Percentiles rank a stretch among this genome's conserved stretches.
phyloP scores from a whole-genome alignment of 176 grass and related monocot species.

The Oryza meyeriana region DNA sequence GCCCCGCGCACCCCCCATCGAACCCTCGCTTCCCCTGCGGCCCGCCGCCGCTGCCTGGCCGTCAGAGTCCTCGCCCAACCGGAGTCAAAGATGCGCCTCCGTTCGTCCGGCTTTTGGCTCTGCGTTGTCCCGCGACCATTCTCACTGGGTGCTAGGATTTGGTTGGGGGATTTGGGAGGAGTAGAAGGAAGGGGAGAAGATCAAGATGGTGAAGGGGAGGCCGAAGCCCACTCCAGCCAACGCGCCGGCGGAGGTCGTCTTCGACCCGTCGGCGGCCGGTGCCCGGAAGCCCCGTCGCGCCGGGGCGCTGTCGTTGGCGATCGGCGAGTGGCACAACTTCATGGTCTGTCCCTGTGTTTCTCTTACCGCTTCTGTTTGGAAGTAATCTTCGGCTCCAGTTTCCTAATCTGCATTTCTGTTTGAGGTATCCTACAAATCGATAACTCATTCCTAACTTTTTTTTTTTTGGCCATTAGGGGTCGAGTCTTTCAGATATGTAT shows the following conservation, averaged over 20 bases:
- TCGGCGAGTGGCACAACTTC: constrained; percentile 37
- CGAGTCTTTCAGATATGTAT: constrained; percentile 81
- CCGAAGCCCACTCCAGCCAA: constrained; percentile 31
- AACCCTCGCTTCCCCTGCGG: not conserved
- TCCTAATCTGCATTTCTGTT: not conserved
- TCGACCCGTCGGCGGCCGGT: constrained; percentile 27
- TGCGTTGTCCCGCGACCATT: not conserved
- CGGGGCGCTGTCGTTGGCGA: constrained; percentile 35
- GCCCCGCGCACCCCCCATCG: not conserved
- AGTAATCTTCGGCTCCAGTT: not conserved
- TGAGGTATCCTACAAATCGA: not conserved
- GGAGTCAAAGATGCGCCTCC: not conserved
- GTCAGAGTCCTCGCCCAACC: not conserved
- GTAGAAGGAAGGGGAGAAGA: not conserved
- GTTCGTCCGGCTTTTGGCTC: too few relatives aligned
- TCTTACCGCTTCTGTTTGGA: not conserved
- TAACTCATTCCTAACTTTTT: not conserved
- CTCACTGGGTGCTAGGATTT: not conserved
- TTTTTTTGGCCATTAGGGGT: constrained; percentile 37
- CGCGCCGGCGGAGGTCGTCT: constrained; percentile 40
- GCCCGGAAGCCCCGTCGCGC: constrained; percentile 26
- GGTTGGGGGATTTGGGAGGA: not conserved
- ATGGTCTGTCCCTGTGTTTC: constrained; percentile 19
- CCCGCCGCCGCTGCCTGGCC: not conserved
- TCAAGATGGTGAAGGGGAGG: constrained; percentile 49